Base-by-base conservation (phyloP, 2,329 filamentous ascomycete genomes). In the Aurifilum marmelostoma region DNA sequence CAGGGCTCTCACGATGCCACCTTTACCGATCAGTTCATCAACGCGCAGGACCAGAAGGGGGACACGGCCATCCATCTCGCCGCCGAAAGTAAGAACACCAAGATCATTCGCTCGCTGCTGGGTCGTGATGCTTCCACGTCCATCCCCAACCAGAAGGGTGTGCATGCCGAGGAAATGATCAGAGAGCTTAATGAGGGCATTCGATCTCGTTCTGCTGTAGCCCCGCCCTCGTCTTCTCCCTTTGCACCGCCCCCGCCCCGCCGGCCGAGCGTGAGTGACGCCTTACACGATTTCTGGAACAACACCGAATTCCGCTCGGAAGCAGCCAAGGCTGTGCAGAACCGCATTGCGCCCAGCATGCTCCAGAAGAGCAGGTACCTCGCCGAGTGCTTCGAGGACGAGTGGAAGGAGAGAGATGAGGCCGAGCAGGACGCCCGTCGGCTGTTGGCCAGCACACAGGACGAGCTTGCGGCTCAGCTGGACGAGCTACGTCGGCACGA, bases 161-260 rank as follows among this genome's bases (percentile, higher is more conserved):
- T 97, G 71, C 92, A 92, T 0, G 94, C 94, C 14, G 92, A 97
- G 75, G 91, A 95, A 72, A 84, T 97, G 65, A 93, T 97, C 74
- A 90, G 92, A 76, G 85, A 90, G 70, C 79, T 91, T 50, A 96
- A 97, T 71, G 89, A 89, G 0, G 85, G 85, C 1, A 85, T 89
- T 79, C 88, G 91, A 71, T 87, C 91, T 64, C 87, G 90, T 66
- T 83, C 86, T 18, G 84, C 86, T 7, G 65, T 71, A 29, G 90
- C 89, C 16, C 88, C 92, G 70, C 85, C 92, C 8, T 97, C 94
- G 0, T 97, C 94, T 0, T 94, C 83, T 68, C 91, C 84, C 43
- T 93, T 85, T 82, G 89, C 85, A 73, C 87, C 83, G 72, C 89
- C 88, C 75, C 90, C 83, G 72, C 87, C 84, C 79, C 86, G 79